These are phyloP conservation scores for Symbiodinium natans DNA, from an alignment of 73 alveolate genomes.

Conservation along the genomic window DNA sequence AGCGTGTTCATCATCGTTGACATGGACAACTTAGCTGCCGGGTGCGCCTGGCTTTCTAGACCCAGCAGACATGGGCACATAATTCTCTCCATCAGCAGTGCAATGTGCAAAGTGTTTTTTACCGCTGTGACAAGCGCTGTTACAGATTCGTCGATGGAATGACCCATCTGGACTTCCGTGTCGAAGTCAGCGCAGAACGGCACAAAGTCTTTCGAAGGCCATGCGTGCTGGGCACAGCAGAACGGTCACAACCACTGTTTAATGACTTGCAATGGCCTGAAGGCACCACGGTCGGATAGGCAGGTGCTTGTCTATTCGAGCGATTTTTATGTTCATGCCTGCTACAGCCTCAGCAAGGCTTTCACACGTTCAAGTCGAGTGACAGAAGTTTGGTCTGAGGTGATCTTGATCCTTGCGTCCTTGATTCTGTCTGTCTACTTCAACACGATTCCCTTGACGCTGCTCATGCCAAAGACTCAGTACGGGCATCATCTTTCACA, in stretches of 20 bases:
- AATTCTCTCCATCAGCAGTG: too few relatives aligned
- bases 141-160: slow-evolving; percentile 71
- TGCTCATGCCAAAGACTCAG: not conserved
- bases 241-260: not conserved
- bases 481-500: not conserved
- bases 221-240: not conserved
- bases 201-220: slow-evolving; percentile 12
- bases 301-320: slow-evolving; percentile 48
- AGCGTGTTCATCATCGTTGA: slow-evolving; percentile 90
- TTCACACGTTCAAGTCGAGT: not conserved
- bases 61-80: too few relatives aligned
- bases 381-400: not conserved
- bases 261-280: not conserved
- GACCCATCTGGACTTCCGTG: slow-evolving; percentile 45
- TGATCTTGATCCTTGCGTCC: slow-evolving; percentile 52
- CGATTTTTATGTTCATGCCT: slow-evolving; percentile 81
- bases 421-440: slow-evolving; percentile 49
- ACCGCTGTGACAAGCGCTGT: too few relatives aligned
- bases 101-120: too few relatives aligned
- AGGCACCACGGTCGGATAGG: slow-evolving; percentile 47
- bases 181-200: slow-evolving; percentile 36
- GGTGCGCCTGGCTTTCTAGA: not conserved
- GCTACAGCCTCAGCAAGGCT: not conserved
- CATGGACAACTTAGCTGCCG: slow-evolving; percentile 88
- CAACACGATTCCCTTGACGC: slow-evolving; percentile 77